phyloP scores from a whole-genome alignment of 208 protist genomes.

The Trypanosoma cruzi region DNA sequence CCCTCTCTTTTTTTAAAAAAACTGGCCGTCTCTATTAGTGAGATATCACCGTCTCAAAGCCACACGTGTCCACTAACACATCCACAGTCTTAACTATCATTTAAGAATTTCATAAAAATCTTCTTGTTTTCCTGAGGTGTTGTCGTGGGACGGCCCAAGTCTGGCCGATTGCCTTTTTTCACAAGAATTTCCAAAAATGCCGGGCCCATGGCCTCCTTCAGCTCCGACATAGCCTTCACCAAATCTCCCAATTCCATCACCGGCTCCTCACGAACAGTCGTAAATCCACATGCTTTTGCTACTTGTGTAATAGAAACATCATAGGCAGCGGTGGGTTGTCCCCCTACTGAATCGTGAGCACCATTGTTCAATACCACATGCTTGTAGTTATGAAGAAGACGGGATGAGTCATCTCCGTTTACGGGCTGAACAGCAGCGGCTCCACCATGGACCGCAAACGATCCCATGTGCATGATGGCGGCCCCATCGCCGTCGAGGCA shows the following conservation, averaged over 20 bases:
- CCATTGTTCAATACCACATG: constrained; percentile 91
- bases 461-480: constrained; percentile 78
- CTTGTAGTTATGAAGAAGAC: constrained; percentile 70
- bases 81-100: too few species aligned
- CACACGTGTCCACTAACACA: too few species aligned
- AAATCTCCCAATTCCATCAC: constrained; percentile 74
- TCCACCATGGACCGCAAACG: constrained; percentile 53
- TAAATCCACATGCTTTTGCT: constrained; percentile 84
- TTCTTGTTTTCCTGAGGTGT: constrained; percentile 57
- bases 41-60: too few species aligned
- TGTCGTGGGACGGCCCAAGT: constrained; percentile 51
- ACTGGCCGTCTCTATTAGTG: too few species aligned
- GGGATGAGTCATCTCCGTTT: constrained; percentile 12
- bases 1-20: too few species aligned
- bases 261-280: constrained; percentile 42
- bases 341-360: constrained; percentile 75
- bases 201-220: constrained; percentile 64
- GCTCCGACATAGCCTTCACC: constrained; percentile 46
- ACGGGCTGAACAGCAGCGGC: constrained; percentile 28
- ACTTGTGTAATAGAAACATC: constrained; percentile 73
- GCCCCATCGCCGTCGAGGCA: constrained; percentile 90
- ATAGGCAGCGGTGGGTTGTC: constrained; percentile 69
- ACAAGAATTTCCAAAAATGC: constrained; percentile 85
- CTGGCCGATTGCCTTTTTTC: constrained; percentile 37
- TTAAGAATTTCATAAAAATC: constrained; percentile 61